A percentile compares a stretch with the other conserved stretches of the same genome.
Conservation (phyloP, 2,329 filamentous ascomycete species). For the Orbilia blumenaviensis region DNA sequence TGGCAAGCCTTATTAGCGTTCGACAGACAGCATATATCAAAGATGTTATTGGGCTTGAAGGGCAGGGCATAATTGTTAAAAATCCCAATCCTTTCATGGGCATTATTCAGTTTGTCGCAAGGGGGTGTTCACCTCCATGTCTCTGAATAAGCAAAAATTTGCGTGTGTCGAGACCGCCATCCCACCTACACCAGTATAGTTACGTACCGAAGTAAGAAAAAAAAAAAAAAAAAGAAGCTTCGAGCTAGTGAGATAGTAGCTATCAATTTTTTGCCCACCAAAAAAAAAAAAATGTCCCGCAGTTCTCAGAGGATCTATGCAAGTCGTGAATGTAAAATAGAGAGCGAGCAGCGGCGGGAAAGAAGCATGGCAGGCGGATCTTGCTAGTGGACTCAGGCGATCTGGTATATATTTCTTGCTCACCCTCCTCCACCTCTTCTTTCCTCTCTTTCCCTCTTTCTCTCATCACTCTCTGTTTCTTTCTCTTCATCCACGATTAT, state of each 20-base stretch:
- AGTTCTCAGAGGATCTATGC: neutral
- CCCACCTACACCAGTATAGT: neutral
- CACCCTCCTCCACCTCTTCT: slow-evolving; percentile 38
- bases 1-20: slow-evolving; percentile 49
- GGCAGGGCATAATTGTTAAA: slow-evolving; percentile 20
- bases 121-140: slow-evolving; percentile 35
- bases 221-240: slow-evolving; percentile 38
- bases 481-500: slow-evolving; percentile 32
- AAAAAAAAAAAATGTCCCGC: slow-evolving; percentile 41
- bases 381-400: neutral
- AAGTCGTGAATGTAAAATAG: neutral
- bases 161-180: slow-evolving; percentile 35
- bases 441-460: slow-evolving; percentile 19
- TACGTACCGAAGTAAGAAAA: neutral
- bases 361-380: too few relatives aligned
- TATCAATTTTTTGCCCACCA: slow-evolving; percentile 44
- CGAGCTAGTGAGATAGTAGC: slow-evolving; percentile 15
- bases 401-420: slow-evolving; percentile 51
- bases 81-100: slow-evolving; percentile 47
- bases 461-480: slow-evolving; percentile 36
- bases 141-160: slow-evolving; percentile 41
- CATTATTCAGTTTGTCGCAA: slow-evolving; percentile 50
- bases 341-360: neutral
- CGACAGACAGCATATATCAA: slow-evolving; percentile 24
- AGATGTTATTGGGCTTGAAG: slow-evolving; percentile 36